A percentile compares a stretch with the other conserved stretches of the same genome.
phyloP scores from a whole-genome alignment of 148 eudicot genomes.

The Camellia sinensis region DNA sequence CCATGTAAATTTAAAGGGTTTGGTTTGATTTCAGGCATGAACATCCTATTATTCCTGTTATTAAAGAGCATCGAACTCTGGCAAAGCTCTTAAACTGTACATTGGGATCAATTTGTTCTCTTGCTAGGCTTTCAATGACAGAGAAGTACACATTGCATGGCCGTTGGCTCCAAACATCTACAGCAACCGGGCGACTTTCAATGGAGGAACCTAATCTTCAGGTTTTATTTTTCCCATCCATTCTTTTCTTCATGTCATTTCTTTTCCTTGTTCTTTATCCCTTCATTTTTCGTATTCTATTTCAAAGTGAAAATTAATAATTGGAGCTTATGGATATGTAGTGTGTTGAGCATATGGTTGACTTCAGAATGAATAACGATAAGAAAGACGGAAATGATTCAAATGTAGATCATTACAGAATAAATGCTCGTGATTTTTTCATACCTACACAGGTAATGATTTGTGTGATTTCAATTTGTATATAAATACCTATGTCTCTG shows the following conservation, averaged over 20 bases:
- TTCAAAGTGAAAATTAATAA: background rate
- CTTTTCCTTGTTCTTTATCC: background rate
- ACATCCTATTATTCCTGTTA: constrained; percentile 91
- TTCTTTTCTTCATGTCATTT: background rate
- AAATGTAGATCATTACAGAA: constrained; percentile 32
- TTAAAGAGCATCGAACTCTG: constrained; percentile 93
- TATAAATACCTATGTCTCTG: background rate
- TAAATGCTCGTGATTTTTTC: constrained; percentile 90
- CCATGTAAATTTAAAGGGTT: background rate
- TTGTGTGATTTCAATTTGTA: background rate
- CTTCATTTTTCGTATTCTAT: background rate
- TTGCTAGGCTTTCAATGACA: constrained; percentile 74
- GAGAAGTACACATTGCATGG: constrained; percentile 88
- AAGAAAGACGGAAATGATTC: constrained; percentile 38
- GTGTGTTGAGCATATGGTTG: constrained; percentile 95
- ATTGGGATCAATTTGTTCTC: constrained; percentile 85
- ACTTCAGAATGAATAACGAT: constrained; percentile 49
- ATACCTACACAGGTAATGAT: constrained; percentile 75
- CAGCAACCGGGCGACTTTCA: constrained; percentile 95
- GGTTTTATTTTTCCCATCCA: constrained; percentile 34
- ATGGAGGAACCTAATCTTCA: constrained; percentile 99
- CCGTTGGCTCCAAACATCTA: constrained; percentile 98
- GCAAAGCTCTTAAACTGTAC: constrained; percentile 87
- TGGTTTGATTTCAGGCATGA: constrained; percentile 60
- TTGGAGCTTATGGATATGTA: constrained; percentile 23